Evolutionary conservation across 495 filamentous ascomycete species (phyloP).

Genomic region (Podospora pseudocomata): DNA sequence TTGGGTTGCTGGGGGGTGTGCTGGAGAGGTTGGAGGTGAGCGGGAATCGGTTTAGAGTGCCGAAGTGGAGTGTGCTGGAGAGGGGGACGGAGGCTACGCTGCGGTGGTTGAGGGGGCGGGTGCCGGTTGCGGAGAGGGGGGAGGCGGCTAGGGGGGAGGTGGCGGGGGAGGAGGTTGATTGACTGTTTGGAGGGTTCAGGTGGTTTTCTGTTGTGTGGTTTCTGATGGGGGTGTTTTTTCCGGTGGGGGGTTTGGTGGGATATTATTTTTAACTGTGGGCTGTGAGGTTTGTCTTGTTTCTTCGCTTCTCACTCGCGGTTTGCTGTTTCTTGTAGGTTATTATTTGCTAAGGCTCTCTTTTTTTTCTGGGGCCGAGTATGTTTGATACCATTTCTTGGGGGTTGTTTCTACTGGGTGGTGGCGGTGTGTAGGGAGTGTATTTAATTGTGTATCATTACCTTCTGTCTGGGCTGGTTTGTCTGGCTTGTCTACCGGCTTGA

Average conservation of each 20-base stretch:
- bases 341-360: not conserved
- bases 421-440: not conserved
- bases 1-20: constrained; percentile 68
- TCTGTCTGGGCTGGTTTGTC: no score
- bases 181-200: not conserved
- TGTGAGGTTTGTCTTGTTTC: not conserved
- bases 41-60: constrained; percentile 81
- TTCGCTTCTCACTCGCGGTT: not conserved
- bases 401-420: not conserved
- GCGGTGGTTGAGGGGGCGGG: constrained; percentile 73
- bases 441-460: not conserved
- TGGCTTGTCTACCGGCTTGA: no score
- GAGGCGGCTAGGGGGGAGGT: constrained; percentile 43
- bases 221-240: not conserved
- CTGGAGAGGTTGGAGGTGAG: constrained; percentile 59
- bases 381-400: not conserved
- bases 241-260: not conserved
- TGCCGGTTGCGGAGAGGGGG: constrained; percentile 62
- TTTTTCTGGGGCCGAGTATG: not conserved
- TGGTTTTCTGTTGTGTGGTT: not conserved
- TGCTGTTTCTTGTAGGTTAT: not conserved
- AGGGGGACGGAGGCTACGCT: constrained; percentile 86
- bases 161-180: constrained; percentile 35
- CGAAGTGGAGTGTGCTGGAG: constrained; percentile 79
- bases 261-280: not conserved